A percentile compares a stretch with the other conserved stretches of the same genome.
Conservation (phyloP, 352 stramenopile genomes). For the Phytophthora aleatoria region DNA sequence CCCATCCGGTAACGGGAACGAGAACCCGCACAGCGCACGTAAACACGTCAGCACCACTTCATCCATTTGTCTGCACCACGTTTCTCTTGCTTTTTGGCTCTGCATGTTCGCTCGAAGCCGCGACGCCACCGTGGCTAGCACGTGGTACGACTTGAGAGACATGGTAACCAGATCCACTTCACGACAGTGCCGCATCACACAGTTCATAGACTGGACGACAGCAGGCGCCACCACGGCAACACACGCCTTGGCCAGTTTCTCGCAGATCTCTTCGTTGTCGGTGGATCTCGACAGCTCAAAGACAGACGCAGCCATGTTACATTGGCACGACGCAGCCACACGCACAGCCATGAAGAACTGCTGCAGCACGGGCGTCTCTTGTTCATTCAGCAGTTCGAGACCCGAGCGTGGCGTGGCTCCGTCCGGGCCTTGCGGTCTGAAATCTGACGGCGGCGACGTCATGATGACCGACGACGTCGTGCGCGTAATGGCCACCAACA, state of each 20-base stretch:
- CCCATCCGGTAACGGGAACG: slow-evolving; percentile 72
- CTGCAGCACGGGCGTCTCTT: slow-evolving; percentile 76
- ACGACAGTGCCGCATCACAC: slow-evolving; percentile 78
- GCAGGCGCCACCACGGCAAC: slow-evolving; percentile 70
- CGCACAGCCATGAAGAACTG: slow-evolving; percentile 84
- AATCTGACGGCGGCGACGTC: slow-evolving; percentile 77
- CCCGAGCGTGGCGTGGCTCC: slow-evolving; percentile 55
- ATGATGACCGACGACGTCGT: slow-evolving; percentile 82
- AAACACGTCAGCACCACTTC: slow-evolving; percentile 78
- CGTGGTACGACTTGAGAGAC: slow-evolving; percentile 85
- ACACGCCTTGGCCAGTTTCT: slow-evolving; percentile 59
- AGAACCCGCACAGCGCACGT: slow-evolving; percentile 76
- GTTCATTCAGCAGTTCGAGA: slow-evolving; percentile 83
- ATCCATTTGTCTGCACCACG: slow-evolving; percentile 64
- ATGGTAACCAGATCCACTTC: slow-evolving; percentile 85
- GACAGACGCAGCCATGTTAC: slow-evolving; percentile 74
- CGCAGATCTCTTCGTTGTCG: slow-evolving; percentile 46
- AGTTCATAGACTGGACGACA: slow-evolving; percentile 75
- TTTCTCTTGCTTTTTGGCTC: slow-evolving; percentile 35
- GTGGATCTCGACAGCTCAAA: slow-evolving; percentile 73
- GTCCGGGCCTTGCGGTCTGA: slow-evolving; percentile 51
- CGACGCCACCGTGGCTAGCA: slow-evolving; percentile 78
- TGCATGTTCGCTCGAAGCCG: slow-evolving; percentile 63
- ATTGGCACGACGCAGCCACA: slow-evolving; percentile 72
- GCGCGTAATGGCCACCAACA: slow-evolving; percentile 61